Evolutionary conservation across 2,329 filamentous ascomycete species (phyloP).

Genomic region (Fusarium austroafricanum): DNA sequence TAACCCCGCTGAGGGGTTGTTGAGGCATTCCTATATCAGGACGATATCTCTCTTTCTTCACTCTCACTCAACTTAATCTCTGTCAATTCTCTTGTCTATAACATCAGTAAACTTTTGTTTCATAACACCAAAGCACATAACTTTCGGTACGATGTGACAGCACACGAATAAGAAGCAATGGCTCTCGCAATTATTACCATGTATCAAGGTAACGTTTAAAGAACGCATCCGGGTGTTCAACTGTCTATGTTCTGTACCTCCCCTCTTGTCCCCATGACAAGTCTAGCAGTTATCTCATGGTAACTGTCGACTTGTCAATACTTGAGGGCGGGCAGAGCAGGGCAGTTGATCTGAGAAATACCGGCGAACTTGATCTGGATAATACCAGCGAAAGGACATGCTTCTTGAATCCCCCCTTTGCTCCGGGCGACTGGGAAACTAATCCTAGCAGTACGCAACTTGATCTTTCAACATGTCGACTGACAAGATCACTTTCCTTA

Average conservation of each 20-base stretch:
- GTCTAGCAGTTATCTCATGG: neutral
- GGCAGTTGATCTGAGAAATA: conserved; percentile 75
- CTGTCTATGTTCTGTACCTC: conserved; percentile 36
- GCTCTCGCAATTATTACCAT: conserved; percentile 44
- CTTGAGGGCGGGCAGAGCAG: conserved; percentile 41
- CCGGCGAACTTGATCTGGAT: conserved; percentile 88
- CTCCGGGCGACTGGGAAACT: conserved; percentile 55
- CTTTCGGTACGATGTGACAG: conserved; percentile 46
- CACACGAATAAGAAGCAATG: conserved; percentile 40
- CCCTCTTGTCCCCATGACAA: neutral
- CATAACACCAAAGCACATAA: neutral
- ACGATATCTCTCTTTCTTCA: neutral
- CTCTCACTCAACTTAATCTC: conserved; percentile 7
- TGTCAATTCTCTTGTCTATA: neutral
- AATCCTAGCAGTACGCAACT: conserved; percentile 59
- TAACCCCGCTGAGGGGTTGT: conserved; percentile 42
- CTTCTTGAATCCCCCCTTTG: conserved; percentile 65
- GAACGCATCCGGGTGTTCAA: conserved; percentile 61
- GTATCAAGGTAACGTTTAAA: conserved; percentile 60
- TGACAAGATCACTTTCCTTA: conserved; percentile 87
- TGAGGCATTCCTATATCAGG: conserved; percentile 32
- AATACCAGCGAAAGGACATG: conserved; percentile 91
- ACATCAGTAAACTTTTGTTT: neutral
- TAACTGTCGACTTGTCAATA: neutral
- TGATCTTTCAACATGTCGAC: conserved; percentile 74